phyloP scores from a whole-genome alignment of 2,329 filamentous ascomycete genomes.

The Penicillium expansum region DNA sequence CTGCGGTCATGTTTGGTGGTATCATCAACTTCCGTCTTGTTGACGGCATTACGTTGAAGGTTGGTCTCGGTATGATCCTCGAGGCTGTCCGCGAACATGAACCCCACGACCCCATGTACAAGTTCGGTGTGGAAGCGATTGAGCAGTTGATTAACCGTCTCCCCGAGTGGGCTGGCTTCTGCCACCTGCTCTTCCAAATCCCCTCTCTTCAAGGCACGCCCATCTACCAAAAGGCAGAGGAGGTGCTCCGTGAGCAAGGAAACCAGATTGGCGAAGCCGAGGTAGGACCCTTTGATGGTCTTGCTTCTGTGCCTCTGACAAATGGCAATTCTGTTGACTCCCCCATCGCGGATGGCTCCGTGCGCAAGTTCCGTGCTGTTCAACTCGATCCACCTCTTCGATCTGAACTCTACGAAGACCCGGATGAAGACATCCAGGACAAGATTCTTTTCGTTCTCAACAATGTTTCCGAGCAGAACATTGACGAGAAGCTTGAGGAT shows the following conservation, averaged over 20 bases:
- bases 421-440: conserved; percentile 79
- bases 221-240: conserved; percentile 76
- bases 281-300: conserved; percentile 36
- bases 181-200: conserved; percentile 77
- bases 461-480: conserved; percentile 87
- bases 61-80: conserved; percentile 96
- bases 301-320: conserved; percentile 47
- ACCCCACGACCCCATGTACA: conserved; percentile 89
- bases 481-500: conserved; percentile 79
- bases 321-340: conserved; percentile 71
- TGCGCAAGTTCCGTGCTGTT: conserved; percentile 74
- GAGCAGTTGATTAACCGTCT: conserved; percentile 82
- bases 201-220: conserved; percentile 80
- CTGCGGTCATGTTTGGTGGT: conserved; percentile 91
- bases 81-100: conserved; percentile 86
- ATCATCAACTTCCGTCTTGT: conserved; percentile 94
- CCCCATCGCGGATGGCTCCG: conserved; percentile 56
- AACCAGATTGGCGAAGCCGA: conserved; percentile 57
- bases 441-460: conserved; percentile 95
- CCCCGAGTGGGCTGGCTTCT: conserved; percentile 93
- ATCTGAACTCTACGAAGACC: conserved; percentile 71
- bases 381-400: conserved; percentile 68
- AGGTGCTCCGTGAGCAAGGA: conserved; percentile 70
- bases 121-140: conserved; percentile 92
- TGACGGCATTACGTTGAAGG: conserved; percentile 83